Percentiles rank a stretch among this genome's conserved stretches.
These are phyloP conservation scores for Debaryomyces sp. DNA, from an alignment of 1,139 yeast genomes.

Conservation along the genomic window DNA sequence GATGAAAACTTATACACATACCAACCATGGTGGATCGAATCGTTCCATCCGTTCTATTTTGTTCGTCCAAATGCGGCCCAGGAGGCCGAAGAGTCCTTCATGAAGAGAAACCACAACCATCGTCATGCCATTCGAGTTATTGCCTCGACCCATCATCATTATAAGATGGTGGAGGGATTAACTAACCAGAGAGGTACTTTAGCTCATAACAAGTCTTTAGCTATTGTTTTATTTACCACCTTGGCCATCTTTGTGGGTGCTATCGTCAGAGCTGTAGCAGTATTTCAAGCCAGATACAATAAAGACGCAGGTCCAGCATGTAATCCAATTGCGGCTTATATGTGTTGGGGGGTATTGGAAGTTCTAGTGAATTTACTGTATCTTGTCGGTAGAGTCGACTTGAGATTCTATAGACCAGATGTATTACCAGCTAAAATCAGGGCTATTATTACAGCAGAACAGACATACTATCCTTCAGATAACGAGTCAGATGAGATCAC, in stretches of 20 bases:
- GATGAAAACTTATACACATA: slow-evolving; percentile 47
- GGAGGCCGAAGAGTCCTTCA: slow-evolving; percentile 43
- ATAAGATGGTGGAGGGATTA: slow-evolving; percentile 45
- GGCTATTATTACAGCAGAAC: slow-evolving; percentile 45
- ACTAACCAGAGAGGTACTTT: slow-evolving; percentile 42
- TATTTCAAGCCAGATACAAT: slow-evolving; percentile 30
- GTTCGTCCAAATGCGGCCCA: slow-evolving; percentile 41
- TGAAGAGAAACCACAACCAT: slow-evolving; percentile 48
- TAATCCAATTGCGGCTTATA: slow-evolving; percentile 34
- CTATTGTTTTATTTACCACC: slow-evolving; percentile 35
- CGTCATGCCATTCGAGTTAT: slow-evolving; percentile 48
- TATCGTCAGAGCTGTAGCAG: slow-evolving; percentile 33
- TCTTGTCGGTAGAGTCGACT: slow-evolving; percentile 47
- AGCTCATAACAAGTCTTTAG: slow-evolving; percentile 38
- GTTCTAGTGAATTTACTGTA: slow-evolving; percentile 36
- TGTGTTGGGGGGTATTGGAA: slow-evolving; percentile 46
- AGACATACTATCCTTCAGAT: slow-evolving; percentile 27
- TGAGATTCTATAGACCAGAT: slow-evolving; percentile 51
- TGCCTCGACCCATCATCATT: slow-evolving; percentile 48
- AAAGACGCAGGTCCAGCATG: slow-evolving; percentile 25
- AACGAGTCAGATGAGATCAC: slow-evolving; percentile 14
- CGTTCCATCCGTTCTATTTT: slow-evolving; percentile 45
- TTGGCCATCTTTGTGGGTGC: slow-evolving; percentile 35
- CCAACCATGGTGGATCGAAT: slow-evolving; percentile 54
- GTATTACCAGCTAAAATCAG: slow-evolving; percentile 40